These are phyloP conservation scores for Beauveria brongniartii DNA, from an alignment of 2,329 filamentous ascomycete genomes.

Conservation along the genomic window DNA sequence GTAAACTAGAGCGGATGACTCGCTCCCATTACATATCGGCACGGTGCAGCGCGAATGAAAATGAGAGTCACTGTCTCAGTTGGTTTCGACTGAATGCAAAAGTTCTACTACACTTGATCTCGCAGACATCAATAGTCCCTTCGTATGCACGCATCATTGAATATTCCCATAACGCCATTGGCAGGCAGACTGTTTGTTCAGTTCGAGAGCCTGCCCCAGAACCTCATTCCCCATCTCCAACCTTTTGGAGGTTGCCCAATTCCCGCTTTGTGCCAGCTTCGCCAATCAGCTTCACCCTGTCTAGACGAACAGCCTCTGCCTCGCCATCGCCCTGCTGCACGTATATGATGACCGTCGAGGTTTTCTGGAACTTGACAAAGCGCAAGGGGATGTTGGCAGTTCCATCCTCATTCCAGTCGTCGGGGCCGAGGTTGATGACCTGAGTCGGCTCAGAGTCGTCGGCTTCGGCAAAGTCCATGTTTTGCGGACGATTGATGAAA, in stretches of 20 bases:
- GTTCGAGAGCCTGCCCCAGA: neutral
- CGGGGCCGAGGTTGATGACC: slow-evolving; percentile 61
- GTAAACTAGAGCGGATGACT: neutral
- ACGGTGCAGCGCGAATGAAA: neutral
- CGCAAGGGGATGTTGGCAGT: slow-evolving; percentile 68
- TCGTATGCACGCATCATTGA: neutral
- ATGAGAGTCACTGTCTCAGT: neutral
- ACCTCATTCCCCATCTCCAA: slow-evolving; percentile 63
- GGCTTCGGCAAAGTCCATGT: slow-evolving; percentile 90
- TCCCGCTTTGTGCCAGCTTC: slow-evolving; percentile 87
- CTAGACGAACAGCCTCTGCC: slow-evolving; percentile 76
- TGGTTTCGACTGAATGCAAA: neutral
- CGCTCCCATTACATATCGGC: too few relatives aligned
- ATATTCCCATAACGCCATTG: slow-evolving; percentile 4
- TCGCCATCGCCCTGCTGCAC: slow-evolving; percentile 79
- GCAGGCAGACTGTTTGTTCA: neutral
- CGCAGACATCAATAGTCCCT: neutral
- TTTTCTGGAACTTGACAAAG: slow-evolving; percentile 96
- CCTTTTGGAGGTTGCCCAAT: slow-evolving; percentile 92
- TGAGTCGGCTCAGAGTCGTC: slow-evolving; percentile 80
- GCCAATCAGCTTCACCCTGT: slow-evolving; percentile 72
- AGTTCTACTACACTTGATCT: neutral
- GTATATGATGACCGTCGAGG: slow-evolving; percentile 79
- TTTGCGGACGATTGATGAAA: slow-evolving; percentile 81
- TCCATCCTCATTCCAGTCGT: slow-evolving; percentile 75